Base-by-base conservation (phyloP, 352 stramenopile genomes). In the Elongisporangium undulatum region DNA sequence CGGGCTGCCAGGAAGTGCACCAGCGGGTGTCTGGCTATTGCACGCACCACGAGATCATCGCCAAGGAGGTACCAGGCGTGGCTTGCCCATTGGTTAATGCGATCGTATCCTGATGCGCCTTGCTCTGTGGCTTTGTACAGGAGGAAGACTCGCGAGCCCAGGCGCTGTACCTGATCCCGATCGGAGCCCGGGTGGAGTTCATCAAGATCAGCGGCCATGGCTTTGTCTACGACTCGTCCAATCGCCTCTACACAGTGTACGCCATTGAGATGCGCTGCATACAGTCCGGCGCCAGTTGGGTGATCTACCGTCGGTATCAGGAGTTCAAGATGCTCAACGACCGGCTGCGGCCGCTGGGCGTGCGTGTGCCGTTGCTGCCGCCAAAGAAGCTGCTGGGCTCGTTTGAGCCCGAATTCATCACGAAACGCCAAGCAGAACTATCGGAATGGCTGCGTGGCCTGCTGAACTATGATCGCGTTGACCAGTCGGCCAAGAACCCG, bases 331-430 rank as follows among this genome's bases (percentile, higher is more conserved):
- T 82, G 49, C 57, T 95, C 23, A 85, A 89, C 58, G 83, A 93
- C 39, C 59, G 70, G 17, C 62, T 95, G 21, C 79, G 71, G 29
- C 69, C 72, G 4, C 62, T 87, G 55, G 85, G 84, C 5, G 74
- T 94, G 10, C 79, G 83, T n/a, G 76, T 92, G 19, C 86, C 84
- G 13, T 64, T 90, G 41, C 62, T 95, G 12, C 86, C 86, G 41
- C 86, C 86, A 4, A 93, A 93, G 68, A 95, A 95, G 58, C 71
- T 95, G 17, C 68, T 95, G 29, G 86, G 86, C 0, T 90, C 81
- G 16, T 91, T 95, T 50, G 86, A 95, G 49, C 71, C 82, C 1
- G 82, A 92, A 15, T 95, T 95, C 34, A 78, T 95, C 38, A 61
- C 71, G 0, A 89, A 93, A 59, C 76, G 86, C 0, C 86, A 93